Evolutionary conservation across 495 filamentous ascomycete genomes (phyloP), one percentile per base, ranked within the genome.

Genomic region (Hyaloscypha bicolor): DNA sequence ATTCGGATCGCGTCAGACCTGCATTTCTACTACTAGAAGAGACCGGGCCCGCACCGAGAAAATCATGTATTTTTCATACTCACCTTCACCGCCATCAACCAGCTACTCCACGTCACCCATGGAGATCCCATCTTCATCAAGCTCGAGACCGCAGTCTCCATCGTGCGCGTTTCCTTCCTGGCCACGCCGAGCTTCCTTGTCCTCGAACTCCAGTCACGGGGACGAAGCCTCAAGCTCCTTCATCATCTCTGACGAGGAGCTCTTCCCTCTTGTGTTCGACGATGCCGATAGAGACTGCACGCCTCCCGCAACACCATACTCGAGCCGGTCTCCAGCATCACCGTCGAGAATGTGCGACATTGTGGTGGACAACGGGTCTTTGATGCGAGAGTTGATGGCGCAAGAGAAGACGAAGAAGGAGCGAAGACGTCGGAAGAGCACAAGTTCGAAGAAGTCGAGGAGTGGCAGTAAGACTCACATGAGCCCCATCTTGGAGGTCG

Each of bases 131-230:
- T 60, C 70, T 1, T 56, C 64, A 16, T 63, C 64, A 8, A 55
- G 58, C 35, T 39, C 70, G 16, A 60, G 68, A 11, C 51, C 68
- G 59, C 67, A 66, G 58, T 73, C 70, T 3, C 63, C 79, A 30
- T 77, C 82, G 25, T 86, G 82, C 69, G 83, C 83, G 11, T 86
- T 80, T 63, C 83, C 83, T 29, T 83, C 81, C 30, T 86, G 83
- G 83, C 83, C 83, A 31, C 81, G 83, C 69, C 69, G 83, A 25
- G 74, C 78, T 0, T 82, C 81, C 3, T 76, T 86, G 6, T 79
- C 70, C 64, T 72, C 71, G 66, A 75, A 78, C 64, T 75, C 78
- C 0, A 72, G 71, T 45, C 69, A 74, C 14, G 78, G 78, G 0
- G 77, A 71, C 16, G 76, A 77, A 45, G 78, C 74, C 55, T 76